Percentiles rank a stretch among this genome's conserved stretches.
These are phyloP conservation scores for Pythium brachiatum DNA, from an alignment of 352 stramenopile genomes.

Conservation along the genomic window DNA sequence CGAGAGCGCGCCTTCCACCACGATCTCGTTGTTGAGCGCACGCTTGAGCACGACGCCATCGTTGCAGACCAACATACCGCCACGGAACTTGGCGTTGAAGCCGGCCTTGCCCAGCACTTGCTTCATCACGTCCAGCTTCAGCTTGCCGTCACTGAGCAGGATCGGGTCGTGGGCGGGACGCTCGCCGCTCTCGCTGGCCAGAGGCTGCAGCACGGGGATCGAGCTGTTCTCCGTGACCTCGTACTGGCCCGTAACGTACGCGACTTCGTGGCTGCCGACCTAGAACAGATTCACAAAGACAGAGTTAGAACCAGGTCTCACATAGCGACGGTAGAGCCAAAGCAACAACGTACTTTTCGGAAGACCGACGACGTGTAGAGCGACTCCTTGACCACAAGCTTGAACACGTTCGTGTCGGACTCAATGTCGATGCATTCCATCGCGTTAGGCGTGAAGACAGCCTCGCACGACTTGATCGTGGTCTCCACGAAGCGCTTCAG, in stretches of 20 bases:
- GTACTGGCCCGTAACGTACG: slow-evolving; percentile 80
- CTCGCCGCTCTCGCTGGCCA: slow-evolving; percentile 33
- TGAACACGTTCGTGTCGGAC: slow-evolving; percentile 89
- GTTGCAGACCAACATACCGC: slow-evolving; percentile 87
- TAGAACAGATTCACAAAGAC: slow-evolving; percentile 16
- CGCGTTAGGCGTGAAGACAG: slow-evolving; percentile 81
- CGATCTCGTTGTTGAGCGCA: slow-evolving; percentile 84
- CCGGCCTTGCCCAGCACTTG: slow-evolving; percentile 82
- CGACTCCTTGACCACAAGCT: slow-evolving; percentile 83
- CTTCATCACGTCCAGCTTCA: slow-evolving; percentile 90
- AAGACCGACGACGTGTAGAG: slow-evolving; percentile 83
- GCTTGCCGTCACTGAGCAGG: slow-evolving; percentile 84
- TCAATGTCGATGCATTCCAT: slow-evolving; percentile 91
- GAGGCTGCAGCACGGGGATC: slow-evolving; percentile 64
- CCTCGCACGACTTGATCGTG: slow-evolving; percentile 82
- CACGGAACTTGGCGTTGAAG: slow-evolving; percentile 89
- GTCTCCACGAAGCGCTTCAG: slow-evolving; percentile 83
- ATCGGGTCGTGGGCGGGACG: slow-evolving; percentile 69
- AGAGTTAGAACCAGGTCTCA: background rate
- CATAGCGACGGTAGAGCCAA: too few species aligned
- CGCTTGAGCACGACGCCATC: slow-evolving; percentile 87
- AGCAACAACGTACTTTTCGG: slow-evolving; percentile 55
- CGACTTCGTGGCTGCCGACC: slow-evolving; percentile 84
- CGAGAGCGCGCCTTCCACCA: slow-evolving; percentile 82
- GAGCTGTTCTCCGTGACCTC: slow-evolving; percentile 64